A percentile compares a stretch with the other conserved stretches of the same genome.
These are phyloP conservation scores for Phaeosphaeriaceae sp. DNA, from an alignment of 2,329 filamentous ascomycete species.

Conservation along the genomic window DNA sequence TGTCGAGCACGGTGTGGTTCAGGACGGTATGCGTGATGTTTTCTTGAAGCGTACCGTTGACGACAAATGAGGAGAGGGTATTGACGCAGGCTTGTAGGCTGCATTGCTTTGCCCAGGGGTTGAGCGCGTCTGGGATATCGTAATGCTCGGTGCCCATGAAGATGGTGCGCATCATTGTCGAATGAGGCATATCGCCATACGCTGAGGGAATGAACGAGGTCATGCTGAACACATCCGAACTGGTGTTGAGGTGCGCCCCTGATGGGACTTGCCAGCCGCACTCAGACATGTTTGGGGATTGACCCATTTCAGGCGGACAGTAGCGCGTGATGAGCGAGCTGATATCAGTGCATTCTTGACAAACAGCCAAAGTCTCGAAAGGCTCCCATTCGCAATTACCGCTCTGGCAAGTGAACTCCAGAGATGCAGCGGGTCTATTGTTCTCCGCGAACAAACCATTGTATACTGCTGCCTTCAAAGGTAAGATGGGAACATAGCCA, in stretches of 20 bases:
- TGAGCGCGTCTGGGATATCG: slow-evolving; percentile 10
- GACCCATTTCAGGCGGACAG: slow-evolving; percentile 14
- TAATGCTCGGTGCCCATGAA: slow-evolving; percentile 21
- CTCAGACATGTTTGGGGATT: slow-evolving; percentile 10
- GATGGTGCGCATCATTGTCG: slow-evolving; percentile 17
- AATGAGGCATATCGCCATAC: slow-evolving; percentile 21
- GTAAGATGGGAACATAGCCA: slow-evolving; percentile 18
- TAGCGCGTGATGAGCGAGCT: slow-evolving; percentile 14
- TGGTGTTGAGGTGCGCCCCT: slow-evolving; percentile 17
- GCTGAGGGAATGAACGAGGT: slow-evolving; percentile 22
- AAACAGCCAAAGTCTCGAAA: slow-evolving; percentile 16
- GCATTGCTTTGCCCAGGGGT: slow-evolving; percentile 19
- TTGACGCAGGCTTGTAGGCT: slow-evolving; percentile 18
- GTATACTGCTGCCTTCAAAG: slow-evolving; percentile 18
- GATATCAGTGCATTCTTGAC: slow-evolving; percentile 19
- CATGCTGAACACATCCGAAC: slow-evolving; percentile 25
- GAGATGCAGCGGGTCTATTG: slow-evolving; percentile 17
- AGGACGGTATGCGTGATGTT: slow-evolving; percentile 14
- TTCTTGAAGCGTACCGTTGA: slow-evolving; percentile 20
- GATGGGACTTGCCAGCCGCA: slow-evolving; percentile 20
- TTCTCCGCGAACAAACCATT: slow-evolving; percentile 22
- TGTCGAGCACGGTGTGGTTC: slow-evolving; percentile 18
- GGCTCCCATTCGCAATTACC: slow-evolving; percentile 18
- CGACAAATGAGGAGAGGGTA: slow-evolving; percentile 13
- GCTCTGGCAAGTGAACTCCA: slow-evolving; percentile 16